phyloP scores from a whole-genome alignment of 2,329 filamentous ascomycete genomes.

The Ophiostoma quercus region DNA sequence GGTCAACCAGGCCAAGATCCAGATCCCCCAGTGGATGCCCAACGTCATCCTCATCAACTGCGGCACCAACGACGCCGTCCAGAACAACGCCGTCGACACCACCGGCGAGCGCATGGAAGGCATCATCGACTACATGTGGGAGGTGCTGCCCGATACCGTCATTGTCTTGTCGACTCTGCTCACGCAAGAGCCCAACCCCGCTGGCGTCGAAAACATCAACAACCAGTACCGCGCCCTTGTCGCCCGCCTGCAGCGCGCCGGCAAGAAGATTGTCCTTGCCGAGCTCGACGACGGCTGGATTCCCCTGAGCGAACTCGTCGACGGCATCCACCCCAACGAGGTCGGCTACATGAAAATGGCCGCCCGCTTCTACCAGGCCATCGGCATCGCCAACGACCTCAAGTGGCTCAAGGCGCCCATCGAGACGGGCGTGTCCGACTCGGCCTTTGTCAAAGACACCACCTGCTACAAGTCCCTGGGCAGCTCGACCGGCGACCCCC shows the following conservation, averaged over 20 bases:
- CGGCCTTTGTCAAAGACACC: neutral
- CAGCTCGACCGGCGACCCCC: neutral
- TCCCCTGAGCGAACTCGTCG: slow-evolving; percentile 23
- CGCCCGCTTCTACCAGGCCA: neutral
- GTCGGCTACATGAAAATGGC: slow-evolving; percentile 25
- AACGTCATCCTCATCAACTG: slow-evolving; percentile 29
- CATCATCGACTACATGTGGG: slow-evolving; percentile 28
- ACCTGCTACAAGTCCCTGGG: neutral
- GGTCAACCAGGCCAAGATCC: neutral
- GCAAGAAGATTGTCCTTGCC: slow-evolving; percentile 25
- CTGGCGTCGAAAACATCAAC: slow-evolving; percentile 26
- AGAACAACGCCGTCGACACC: slow-evolving; percentile 17
- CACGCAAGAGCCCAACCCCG: slow-evolving; percentile 24
- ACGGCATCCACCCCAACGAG: slow-evolving; percentile 24
- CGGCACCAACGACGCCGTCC: slow-evolving; percentile 29
- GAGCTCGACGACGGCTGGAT: slow-evolving; percentile 28
- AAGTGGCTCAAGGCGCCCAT: neutral
- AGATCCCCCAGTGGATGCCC: slow-evolving; percentile 20
- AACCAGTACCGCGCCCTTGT: slow-evolving; percentile 24
- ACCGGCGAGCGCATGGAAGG: slow-evolving; percentile 26
- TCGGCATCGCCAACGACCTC: neutral
- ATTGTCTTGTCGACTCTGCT: slow-evolving; percentile 30
- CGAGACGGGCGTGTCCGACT: neutral
- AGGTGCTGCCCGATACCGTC: slow-evolving; percentile 23
- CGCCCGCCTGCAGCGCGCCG: slow-evolving; percentile 15